phyloP scores from a whole-genome alignment of 148 eudicot genomes.

The Nepenthes mirabilis region DNA sequence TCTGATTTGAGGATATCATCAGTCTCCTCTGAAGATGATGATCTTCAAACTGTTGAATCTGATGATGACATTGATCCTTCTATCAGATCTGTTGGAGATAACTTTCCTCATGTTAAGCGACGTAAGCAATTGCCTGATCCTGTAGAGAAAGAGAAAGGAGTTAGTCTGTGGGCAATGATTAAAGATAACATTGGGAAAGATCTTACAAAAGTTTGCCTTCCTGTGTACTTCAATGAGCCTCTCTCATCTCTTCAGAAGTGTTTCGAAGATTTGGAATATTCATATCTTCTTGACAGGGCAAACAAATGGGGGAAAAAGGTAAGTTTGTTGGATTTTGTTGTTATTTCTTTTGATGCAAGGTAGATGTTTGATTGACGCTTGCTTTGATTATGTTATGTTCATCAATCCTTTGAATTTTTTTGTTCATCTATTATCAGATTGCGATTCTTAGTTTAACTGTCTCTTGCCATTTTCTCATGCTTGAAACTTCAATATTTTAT shows the following conservation, averaged over 20 bases:
- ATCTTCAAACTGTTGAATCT: slow-evolving; percentile 23
- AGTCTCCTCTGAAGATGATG: slow-evolving; percentile 60
- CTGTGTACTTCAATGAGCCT: slow-evolving; percentile 81
- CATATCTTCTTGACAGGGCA: slow-evolving; percentile 71
- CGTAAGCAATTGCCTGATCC: slow-evolving; percentile 80
- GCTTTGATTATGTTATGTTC: too few species aligned
- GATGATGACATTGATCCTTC: slow-evolving; percentile 46
- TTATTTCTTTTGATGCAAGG: neutral
- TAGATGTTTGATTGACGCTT: too few species aligned
- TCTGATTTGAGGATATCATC: slow-evolving; percentile 60
- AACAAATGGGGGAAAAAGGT: slow-evolving; percentile 72
- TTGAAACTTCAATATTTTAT: too few species aligned
- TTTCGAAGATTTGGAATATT: slow-evolving; percentile 75
- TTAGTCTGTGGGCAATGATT: slow-evolving; percentile 83
- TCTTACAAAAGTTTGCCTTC: slow-evolving; percentile 80
- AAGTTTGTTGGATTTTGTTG: slow-evolving; percentile 9
- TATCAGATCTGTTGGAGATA: slow-evolving; percentile 37
- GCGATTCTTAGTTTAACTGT: too few species aligned
- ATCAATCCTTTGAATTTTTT: too few species aligned
- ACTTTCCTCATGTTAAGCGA: slow-evolving; percentile 46
- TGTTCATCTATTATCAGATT: too few species aligned
- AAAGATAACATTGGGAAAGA: slow-evolving; percentile 86
- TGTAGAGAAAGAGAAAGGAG: slow-evolving; percentile 70
- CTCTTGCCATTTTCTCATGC: too few species aligned
- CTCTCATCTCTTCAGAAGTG: slow-evolving; percentile 73